Percentiles rank a stretch among this genome's conserved stretches.
Conservation (phyloP, 768 basidiomycete genomes). For the Tulasnella sp. region DNA sequence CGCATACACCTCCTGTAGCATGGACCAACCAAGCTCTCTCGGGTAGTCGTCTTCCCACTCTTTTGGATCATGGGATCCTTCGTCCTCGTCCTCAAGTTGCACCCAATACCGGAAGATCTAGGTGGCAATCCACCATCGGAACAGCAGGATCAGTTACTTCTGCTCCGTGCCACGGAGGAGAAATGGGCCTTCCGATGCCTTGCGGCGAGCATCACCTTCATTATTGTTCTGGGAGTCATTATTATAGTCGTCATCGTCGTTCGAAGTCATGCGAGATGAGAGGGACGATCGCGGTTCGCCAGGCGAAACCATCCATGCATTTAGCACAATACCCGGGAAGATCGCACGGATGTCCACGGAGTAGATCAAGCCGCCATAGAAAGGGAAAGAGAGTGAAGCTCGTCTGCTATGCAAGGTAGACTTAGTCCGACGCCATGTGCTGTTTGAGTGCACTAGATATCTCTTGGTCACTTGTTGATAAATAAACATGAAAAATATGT, state of each 20-base stretch:
- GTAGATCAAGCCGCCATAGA: too few relatives aligned
- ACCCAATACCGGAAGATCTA: background rate
- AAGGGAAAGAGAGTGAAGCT: too few relatives aligned
- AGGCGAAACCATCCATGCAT: too few relatives aligned
- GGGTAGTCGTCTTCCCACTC: constrained; percentile 1
- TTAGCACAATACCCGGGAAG: too few relatives aligned
- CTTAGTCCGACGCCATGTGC: too few relatives aligned
- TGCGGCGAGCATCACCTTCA: background rate
- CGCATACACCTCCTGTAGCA: background rate
- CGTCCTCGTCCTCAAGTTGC: constrained; percentile 4
- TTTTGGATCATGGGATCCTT: constrained; percentile 8
- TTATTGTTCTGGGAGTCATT: background rate
- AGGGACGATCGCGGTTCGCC: too few relatives aligned
- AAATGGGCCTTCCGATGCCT: constrained; percentile 15
- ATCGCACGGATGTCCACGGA: too few relatives aligned
- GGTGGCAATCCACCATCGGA: constrained; percentile 1
- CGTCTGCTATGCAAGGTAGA: too few relatives aligned
- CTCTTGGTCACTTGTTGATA: too few relatives aligned
- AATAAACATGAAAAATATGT: too few relatives aligned
- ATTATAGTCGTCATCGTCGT: background rate
- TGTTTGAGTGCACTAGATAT: too few relatives aligned
- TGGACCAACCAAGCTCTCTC: background rate
- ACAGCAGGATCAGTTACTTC: constrained; percentile 5
- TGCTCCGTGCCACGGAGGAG: background rate
- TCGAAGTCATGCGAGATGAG: background rate